Evolutionary conservation across 768 basidiomycete genomes (phyloP).

Genomic region (Dentipellis sp.): DNA sequence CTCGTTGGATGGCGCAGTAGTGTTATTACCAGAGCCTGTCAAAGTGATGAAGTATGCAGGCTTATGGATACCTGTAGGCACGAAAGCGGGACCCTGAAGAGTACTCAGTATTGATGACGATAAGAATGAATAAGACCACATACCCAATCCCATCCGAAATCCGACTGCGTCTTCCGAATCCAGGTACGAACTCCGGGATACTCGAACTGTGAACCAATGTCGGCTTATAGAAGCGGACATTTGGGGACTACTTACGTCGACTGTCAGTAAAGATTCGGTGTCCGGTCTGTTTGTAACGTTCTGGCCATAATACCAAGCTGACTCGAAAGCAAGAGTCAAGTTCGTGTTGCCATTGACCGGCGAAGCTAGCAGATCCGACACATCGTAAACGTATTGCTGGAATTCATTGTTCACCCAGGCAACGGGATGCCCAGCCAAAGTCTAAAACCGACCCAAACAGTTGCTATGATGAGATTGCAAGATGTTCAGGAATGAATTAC

Average conservation of each 20-base stretch:
- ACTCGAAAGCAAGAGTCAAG: slow-evolving; percentile 42
- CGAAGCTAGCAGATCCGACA: slow-evolving; percentile 30
- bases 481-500: slow-evolving; percentile 8
- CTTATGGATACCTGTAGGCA: slow-evolving; percentile 45
- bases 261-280: slow-evolving; percentile 26
- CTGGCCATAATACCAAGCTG: slow-evolving; percentile 42
- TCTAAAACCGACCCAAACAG: slow-evolving; percentile 22
- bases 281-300: slow-evolving; percentile 43
- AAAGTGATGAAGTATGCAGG: slow-evolving; percentile 44
- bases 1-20: background rate
- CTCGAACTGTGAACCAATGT: slow-evolving; percentile 17
- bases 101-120: background rate
- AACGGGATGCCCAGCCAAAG: slow-evolving; percentile 38
- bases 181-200: slow-evolving; percentile 39
- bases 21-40: slow-evolving; percentile 10
- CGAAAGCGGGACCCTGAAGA: slow-evolving; percentile 43
- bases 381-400: slow-evolving; percentile 43
- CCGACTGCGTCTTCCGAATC: slow-evolving; percentile 41
- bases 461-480: no score
- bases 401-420: slow-evolving; percentile 54
- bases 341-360: slow-evolving; percentile 26
- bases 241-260: slow-evolving; percentile 18
- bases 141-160: slow-evolving; percentile 47
- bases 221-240: background rate
- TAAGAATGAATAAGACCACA: background rate